Evolutionary conservation across 1,284 basidiomycete genomes (phyloP).

Genomic region (Ganoderma resinaceum): DNA sequence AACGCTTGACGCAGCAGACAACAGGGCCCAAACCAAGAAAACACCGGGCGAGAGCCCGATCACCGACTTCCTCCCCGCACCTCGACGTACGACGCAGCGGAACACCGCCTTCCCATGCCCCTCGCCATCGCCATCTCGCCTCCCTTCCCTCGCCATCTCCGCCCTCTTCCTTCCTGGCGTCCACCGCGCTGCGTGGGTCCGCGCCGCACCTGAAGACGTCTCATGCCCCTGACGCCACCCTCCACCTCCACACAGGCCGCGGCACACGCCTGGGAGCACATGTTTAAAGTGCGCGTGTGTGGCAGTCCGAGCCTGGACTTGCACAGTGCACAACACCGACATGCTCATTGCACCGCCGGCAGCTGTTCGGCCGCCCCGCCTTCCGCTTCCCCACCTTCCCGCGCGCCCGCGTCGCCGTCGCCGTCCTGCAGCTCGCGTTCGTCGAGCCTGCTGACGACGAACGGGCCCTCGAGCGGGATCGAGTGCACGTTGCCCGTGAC

Average conservation of each 20-base stretch:
- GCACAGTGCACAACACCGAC: background rate
- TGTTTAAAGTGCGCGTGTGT: background rate
- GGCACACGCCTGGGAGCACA: too few relatives aligned
- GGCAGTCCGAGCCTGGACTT: background rate
- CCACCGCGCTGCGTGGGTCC: background rate
- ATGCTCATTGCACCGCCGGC: background rate
- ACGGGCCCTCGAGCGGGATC: conserved; percentile 60
- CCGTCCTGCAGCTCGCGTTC: conserved; percentile 3
- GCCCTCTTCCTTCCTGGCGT: background rate
- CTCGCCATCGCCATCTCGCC: background rate
- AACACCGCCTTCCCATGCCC: background rate
- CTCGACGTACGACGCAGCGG: background rate
- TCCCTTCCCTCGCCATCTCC: background rate
- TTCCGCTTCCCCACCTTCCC: background rate
- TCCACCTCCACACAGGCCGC: background rate
- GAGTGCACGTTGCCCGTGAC: conserved; percentile 45
- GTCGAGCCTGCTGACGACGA: conserved; percentile 40
- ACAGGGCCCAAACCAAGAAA: background rate
- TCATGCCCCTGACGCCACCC: background rate
- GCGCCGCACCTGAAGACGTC: background rate
- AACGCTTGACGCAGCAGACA: background rate
- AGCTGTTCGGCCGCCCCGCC: background rate
- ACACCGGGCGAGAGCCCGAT: background rate
- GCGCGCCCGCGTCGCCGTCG: background rate
- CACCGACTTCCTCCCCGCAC: background rate